These are phyloP conservation scores for Exserohilum turcica DNA, from an alignment of 2,329 filamentous ascomycete genomes.

Conservation along the genomic window DNA sequence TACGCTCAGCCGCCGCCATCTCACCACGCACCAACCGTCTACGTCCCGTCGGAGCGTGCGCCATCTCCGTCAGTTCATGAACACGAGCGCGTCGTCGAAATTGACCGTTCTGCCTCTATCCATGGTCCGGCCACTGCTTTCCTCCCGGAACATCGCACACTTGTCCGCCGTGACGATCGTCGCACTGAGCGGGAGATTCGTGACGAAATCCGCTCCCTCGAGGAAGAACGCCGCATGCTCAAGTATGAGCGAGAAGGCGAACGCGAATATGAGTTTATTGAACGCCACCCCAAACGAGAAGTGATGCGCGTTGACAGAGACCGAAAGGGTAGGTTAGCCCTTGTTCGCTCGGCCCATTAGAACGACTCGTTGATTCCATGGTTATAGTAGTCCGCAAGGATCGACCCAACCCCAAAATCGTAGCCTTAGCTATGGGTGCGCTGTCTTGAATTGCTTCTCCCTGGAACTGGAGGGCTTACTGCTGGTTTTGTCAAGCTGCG, in stretches of 20 bases:
- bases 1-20: slow-evolving; percentile 19
- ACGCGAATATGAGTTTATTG: slow-evolving; percentile 67
- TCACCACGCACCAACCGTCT: slow-evolving; percentile 34
- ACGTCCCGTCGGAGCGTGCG: slow-evolving; percentile 42
- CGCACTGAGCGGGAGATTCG: slow-evolving; percentile 67
- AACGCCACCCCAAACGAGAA: slow-evolving; percentile 56
- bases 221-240: slow-evolving; percentile 66
- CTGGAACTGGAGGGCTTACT: neutral
- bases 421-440: slow-evolving; percentile 36
- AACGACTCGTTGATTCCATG: slow-evolving; percentile 43
- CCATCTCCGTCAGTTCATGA: slow-evolving; percentile 41
- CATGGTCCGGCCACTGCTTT: slow-evolving; percentile 56
- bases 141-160: slow-evolving; percentile 49
- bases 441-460: slow-evolving; percentile 1
- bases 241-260: slow-evolving; percentile 62
- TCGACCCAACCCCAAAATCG: slow-evolving; percentile 49
- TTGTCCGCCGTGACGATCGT: slow-evolving; percentile 28
- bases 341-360: slow-evolving; percentile 74
- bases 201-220: slow-evolving; percentile 72
- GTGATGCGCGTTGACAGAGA: slow-evolving; percentile 80
- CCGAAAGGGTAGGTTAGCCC: slow-evolving; percentile 93
- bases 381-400: slow-evolving; percentile 41
- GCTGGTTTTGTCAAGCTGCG: neutral
- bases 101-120: slow-evolving; percentile 55
- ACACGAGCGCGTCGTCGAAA: slow-evolving; percentile 46